Conservation (phyloP, 495 filamentous ascomycete species). For the Tirmania nivea region DNA sequence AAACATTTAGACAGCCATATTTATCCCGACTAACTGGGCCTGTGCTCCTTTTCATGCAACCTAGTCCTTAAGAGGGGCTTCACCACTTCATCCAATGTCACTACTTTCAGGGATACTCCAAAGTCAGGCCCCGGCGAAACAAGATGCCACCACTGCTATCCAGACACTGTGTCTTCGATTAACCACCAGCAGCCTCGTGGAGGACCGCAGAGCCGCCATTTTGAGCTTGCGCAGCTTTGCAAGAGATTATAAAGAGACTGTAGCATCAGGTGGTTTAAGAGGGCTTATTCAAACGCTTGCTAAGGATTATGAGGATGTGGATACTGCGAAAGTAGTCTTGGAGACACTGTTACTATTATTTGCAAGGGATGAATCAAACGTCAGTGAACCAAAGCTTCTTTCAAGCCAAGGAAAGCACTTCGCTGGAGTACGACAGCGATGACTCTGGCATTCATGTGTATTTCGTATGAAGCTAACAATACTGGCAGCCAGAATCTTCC, state of each 20-base stretch:
- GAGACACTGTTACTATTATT: conserved; percentile 93
- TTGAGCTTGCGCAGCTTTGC: conserved; percentile 86
- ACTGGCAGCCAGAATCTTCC: conserved; percentile 60
- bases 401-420: neutral
- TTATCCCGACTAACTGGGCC: too few relatives aligned
- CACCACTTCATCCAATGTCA: conserved; percentile 10
- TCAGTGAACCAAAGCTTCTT: conserved; percentile 23
- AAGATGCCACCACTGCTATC: conserved; percentile 87
- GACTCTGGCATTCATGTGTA: neutral
- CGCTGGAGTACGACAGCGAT: neutral
- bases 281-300: conserved; percentile 65
- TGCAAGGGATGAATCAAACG: conserved; percentile 45
- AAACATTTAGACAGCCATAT: too few relatives aligned
- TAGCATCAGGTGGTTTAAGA: conserved; percentile 76
- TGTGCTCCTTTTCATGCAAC: too few relatives aligned
- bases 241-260: conserved; percentile 83
- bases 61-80: too few relatives aligned
- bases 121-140: conserved; percentile 67
- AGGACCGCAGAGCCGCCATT: conserved; percentile 84
- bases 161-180: conserved; percentile 67
- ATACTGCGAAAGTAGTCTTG: conserved; percentile 80
- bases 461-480: neutral
- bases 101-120: conserved; percentile 19
- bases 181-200: conserved; percentile 66
- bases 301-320: conserved; percentile 84